A percentile compares a stretch with the other conserved stretches of the same genome.
These are phyloP conservation scores for Mycena albidolilacea DNA, from an alignment of 768 basidiomycete species.

Conservation along the genomic window DNA sequence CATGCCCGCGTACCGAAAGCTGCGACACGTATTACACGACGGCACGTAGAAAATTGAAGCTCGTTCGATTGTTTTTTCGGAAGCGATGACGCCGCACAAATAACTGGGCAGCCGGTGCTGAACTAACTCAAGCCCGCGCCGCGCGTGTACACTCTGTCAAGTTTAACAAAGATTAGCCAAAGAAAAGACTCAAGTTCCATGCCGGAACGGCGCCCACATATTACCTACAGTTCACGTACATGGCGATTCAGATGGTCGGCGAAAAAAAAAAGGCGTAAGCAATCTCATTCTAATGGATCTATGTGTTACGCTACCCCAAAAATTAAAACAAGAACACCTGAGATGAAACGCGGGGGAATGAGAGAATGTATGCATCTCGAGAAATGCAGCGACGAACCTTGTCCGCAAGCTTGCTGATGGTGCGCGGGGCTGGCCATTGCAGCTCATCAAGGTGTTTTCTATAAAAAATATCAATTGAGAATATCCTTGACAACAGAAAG, in stretches of 20 bases:
- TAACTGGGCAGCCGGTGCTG: too few species aligned
- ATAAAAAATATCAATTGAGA: constrained; percentile 20
- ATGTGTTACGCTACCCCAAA: neutral
- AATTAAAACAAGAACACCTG: constrained; percentile 38
- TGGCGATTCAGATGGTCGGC: neutral
- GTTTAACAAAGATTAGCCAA: too few species aligned
- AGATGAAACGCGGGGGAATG: neutral
- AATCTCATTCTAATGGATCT: constrained; percentile 1
- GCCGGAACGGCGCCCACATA: neutral
- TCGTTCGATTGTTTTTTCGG: too few species aligned
- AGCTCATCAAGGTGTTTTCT: constrained; percentile 93
- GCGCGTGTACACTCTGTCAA: too few species aligned
- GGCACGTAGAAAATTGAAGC: too few species aligned
- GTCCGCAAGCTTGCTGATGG: constrained; percentile 94
- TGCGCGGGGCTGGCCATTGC: constrained; percentile 88
- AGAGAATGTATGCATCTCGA: constrained; percentile 9
- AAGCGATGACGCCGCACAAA: too few species aligned
- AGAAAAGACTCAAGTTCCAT: too few species aligned
- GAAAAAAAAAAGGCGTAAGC: neutral
- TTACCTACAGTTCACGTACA: neutral
- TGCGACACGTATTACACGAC: too few species aligned
- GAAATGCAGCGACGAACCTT: constrained; percentile 62
- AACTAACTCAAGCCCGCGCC: too few species aligned
- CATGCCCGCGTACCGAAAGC: too few species aligned
- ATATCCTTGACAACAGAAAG: constrained; percentile 8